phyloP scores from a whole-genome alignment of 768 basidiomycete species.

The Chalciporus sphaerocephalus region DNA sequence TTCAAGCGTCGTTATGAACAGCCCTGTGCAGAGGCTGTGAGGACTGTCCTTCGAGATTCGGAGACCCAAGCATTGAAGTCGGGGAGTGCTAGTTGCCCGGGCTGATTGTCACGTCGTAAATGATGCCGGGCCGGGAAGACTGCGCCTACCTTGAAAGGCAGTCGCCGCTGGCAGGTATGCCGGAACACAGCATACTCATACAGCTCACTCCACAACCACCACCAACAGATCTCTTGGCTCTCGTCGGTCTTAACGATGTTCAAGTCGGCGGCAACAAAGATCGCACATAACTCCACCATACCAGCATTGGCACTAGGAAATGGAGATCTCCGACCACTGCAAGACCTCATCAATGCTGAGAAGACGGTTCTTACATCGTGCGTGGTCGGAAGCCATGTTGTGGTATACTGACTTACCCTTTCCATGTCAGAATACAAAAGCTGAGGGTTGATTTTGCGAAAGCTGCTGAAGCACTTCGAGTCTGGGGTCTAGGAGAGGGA shows the following conservation, averaged over 20 bases:
- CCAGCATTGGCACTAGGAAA: constrained; percentile 61
- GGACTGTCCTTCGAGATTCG: no score
- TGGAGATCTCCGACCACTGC: constrained; percentile 73
- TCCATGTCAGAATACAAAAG: constrained; percentile 49
- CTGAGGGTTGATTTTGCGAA: constrained; percentile 62
- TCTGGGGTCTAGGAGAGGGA: constrained; percentile 77
- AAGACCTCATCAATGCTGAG: constrained; percentile 87
- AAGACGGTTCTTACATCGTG: constrained; percentile 77
- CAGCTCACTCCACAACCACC: constrained; percentile 6
- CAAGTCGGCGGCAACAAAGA: constrained; percentile 70
- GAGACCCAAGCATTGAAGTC: no score
- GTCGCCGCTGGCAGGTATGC: not conserved
- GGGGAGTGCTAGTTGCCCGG: no score
- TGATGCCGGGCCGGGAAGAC: no score
- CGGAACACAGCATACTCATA: not conserved
- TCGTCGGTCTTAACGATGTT: constrained; percentile 49
- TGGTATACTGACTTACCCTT: not conserved
- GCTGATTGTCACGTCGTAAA: no score
- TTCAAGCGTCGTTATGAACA: no score
- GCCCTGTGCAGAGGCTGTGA: no score
- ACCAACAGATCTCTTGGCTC: constrained; percentile 3
- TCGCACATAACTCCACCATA: constrained; percentile 86
- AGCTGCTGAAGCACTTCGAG: constrained; percentile 65
- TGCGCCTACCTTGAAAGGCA: no score
- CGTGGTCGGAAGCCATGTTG: constrained; percentile 23